These are phyloP conservation scores for Periconia macrospinosa DNA, from an alignment of 2,329 filamentous ascomycete genomes.

Conservation along the genomic window DNA sequence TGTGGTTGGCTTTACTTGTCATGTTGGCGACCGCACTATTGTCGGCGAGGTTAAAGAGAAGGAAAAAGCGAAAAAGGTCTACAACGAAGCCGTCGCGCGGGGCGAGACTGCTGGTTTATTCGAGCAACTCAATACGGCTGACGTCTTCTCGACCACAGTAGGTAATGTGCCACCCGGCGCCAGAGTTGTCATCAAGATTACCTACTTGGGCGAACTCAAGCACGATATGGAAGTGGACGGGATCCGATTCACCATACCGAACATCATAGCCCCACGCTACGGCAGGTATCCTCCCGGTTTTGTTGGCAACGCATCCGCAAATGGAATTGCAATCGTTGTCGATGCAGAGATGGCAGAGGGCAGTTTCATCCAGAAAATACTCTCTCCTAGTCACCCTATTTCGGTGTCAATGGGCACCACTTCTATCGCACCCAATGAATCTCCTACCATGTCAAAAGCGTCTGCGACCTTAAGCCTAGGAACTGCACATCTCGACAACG, in stretches of 20 bases:
- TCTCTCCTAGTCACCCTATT: conserved; percentile 70
- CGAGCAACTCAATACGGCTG: conserved; percentile 63
- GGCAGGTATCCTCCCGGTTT: conserved; percentile 51
- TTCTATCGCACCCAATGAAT: conserved; percentile 48
- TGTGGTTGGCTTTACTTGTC: conserved; percentile 68
- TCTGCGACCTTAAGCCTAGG: conserved; percentile 63
- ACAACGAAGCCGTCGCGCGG: conserved; percentile 58
- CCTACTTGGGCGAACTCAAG: conserved; percentile 71
- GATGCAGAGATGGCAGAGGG: conserved; percentile 62
- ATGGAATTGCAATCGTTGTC: conserved; percentile 58
- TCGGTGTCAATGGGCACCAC: conserved; percentile 65
- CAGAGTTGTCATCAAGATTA: conserved; percentile 62
- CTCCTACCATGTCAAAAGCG: conserved; percentile 60
- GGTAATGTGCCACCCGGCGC: conserved; percentile 67
- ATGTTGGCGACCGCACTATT: conserved; percentile 62
- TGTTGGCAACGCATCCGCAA: conserved; percentile 12
- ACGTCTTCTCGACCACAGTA: conserved; percentile 69
- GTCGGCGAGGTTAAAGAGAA: conserved; percentile 69
- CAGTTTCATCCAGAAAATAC: conserved; percentile 62
- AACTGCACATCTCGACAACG: conserved; percentile 58
- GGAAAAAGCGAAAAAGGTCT: conserved; percentile 62
- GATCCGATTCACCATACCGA: conserved; percentile 70
- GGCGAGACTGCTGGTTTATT: conserved; percentile 68
- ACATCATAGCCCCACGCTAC: conserved; percentile 68
- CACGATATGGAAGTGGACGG: conserved; percentile 70